Evolutionary conservation across 345 rosid genomes (phyloP).

Genomic region (Salix arbutifolia): DNA sequence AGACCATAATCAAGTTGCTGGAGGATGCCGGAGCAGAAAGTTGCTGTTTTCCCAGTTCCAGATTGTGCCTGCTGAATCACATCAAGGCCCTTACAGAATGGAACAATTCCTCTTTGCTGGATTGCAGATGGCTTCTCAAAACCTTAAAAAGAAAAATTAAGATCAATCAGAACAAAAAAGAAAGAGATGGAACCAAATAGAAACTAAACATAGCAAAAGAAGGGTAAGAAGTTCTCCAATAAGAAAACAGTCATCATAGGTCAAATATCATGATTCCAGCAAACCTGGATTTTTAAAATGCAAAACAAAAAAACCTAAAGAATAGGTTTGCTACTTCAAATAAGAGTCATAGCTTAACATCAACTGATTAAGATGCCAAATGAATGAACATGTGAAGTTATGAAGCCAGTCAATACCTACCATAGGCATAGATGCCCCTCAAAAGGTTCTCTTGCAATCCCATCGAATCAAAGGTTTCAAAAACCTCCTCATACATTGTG

Average conservation of each 20-base stretch:
- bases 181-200: neutral
- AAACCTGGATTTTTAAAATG: neutral
- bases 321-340: neutral
- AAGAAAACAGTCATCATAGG: neutral
- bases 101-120: conserved; percentile 92
- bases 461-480: conserved; percentile 83
- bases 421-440: conserved; percentile 91
- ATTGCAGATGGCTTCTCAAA: conserved; percentile 98
- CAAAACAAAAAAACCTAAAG: neutral
- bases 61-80: conserved; percentile 97
- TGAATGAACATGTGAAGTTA: neutral
- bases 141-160: conserved; percentile 13
- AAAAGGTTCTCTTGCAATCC: conserved; percentile 75
- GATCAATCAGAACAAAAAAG: neutral
- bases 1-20: conserved; percentile 72
- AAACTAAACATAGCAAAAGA: neutral
- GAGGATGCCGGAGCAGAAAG: conserved; percentile 88
- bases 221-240: neutral
- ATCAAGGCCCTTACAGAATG: conserved; percentile 88
- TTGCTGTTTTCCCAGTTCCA: conserved; percentile 92
- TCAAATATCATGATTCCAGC: neutral
- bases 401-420: conserved; percentile 30
- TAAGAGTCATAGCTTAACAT: too few relatives aligned
- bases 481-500: conserved; percentile 73
- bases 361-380: neutral